phyloP scores from a whole-genome alignment of 2,329 filamentous ascomycete species.

The Penicillium sp. region DNA sequence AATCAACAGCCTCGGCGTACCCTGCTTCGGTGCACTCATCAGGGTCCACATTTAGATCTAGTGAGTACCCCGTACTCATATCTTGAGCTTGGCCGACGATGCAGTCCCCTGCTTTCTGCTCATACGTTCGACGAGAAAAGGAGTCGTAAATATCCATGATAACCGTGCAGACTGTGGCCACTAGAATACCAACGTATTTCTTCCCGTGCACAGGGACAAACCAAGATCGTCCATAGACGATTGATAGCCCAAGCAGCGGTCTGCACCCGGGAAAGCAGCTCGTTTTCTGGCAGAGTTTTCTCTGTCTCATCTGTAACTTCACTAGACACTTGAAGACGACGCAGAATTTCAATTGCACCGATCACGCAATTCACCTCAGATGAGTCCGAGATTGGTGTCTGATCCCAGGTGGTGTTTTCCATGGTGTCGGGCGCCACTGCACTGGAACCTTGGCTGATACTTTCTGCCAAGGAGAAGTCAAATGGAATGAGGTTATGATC shows the following conservation, averaged over 20 bases:
- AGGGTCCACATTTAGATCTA: neutral
- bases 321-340: neutral
- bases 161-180: conserved; percentile 18
- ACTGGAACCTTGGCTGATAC: conserved; percentile 5
- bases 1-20: neutral
- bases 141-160: conserved; percentile 20
- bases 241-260: conserved; percentile 6
- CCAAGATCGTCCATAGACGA: conserved; percentile 18
- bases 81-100: neutral
- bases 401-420: neutral
- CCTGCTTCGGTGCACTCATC: neutral
- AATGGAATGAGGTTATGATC: neutral
- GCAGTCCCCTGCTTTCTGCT: neutral
- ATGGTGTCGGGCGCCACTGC: neutral
- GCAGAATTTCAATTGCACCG: conserved; percentile 10
- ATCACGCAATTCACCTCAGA: conserved; percentile 13
- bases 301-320: neutral
- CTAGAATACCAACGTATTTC: conserved; percentile 15
- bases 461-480: neutral
- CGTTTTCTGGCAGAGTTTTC: neutral
- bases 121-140: neutral
- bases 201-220: conserved; percentile 20
- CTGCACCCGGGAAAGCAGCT: neutral
- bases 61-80: neutral
- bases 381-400: conserved; percentile 7